Percentiles rank a stretch among this genome's conserved stretches.
Conservation (phyloP, 352 stramenopile genomes). For the Globisporangium spinosum region DNA sequence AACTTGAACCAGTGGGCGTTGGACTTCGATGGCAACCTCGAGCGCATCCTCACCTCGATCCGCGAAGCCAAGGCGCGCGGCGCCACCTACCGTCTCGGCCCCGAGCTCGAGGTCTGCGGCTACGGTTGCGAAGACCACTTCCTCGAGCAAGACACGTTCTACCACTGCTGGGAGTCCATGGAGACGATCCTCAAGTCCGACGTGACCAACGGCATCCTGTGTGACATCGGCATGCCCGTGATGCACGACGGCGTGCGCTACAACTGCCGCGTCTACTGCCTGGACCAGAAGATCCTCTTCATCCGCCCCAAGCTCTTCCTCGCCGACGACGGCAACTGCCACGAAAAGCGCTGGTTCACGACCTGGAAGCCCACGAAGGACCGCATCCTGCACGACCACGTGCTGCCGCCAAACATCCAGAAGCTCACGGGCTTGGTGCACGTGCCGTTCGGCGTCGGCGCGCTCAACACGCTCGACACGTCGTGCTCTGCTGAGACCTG, state of each 20-base stretch:
- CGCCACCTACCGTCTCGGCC: constrained; percentile 93
- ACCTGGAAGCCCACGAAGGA: constrained; percentile 65
- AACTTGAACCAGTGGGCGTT: constrained; percentile 99
- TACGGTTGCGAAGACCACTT: constrained; percentile 99
- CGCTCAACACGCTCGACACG: constrained; percentile 85
- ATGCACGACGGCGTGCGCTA: constrained; percentile 95
- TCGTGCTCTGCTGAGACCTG: constrained; percentile 93
- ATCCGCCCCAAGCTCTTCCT: constrained; percentile 94
- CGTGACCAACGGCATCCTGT: constrained; percentile 92
- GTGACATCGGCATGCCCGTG: constrained; percentile 98
- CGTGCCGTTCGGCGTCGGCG: constrained; percentile 82
- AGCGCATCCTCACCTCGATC: constrained; percentile 90
- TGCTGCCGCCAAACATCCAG: constrained; percentile 83
- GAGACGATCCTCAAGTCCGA: constrained; percentile 81
- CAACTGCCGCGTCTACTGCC: constrained; percentile 96
- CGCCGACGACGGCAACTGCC: constrained; percentile 98
- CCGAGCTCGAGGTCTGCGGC: constrained; percentile 97
- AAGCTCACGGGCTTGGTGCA: constrained; percentile 68
- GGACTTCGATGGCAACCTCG: constrained; percentile 96
- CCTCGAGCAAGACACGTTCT: constrained; percentile 97
- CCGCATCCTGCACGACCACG: constrained; percentile 61
- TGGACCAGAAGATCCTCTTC: constrained; percentile 91
- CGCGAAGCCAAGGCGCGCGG: constrained; percentile 80
- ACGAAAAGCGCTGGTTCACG: constrained; percentile 93
- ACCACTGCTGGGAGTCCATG: constrained; percentile 96